phyloP scores from a whole-genome alignment of 2,329 filamentous ascomycete species.

The Sclerotinia glacialis region DNA sequence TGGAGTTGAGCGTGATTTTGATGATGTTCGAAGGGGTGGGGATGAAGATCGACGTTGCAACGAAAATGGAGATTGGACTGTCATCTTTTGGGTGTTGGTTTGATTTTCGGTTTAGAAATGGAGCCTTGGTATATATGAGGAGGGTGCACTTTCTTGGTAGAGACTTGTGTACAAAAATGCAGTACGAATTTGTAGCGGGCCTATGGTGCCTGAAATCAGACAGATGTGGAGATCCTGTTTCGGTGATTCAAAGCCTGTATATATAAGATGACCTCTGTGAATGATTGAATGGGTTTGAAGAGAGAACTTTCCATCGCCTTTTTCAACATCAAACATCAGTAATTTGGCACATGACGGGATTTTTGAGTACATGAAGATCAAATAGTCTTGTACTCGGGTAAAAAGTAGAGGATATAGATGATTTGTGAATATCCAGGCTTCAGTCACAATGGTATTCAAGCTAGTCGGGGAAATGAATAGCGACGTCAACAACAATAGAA shows the following conservation, averaged over 20 bases:
- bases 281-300: background rate
- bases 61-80: background rate
- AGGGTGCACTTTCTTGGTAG: no score
- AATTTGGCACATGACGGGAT: background rate
- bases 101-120: background rate
- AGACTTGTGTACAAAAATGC: background rate
- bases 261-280: background rate
- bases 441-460: background rate
- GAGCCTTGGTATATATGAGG: background rate
- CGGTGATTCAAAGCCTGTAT: background rate
- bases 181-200: background rate
- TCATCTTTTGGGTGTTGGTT: background rate
- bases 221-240: background rate
- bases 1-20: background rate
- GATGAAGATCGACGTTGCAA: background rate
- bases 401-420: background rate
- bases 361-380: background rate
- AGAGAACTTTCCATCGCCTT: background rate
- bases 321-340: accelerated
- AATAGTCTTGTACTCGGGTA: background rate
- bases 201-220: background rate
- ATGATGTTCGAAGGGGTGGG: background rate
- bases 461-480: no score
- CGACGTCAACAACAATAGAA: no score
- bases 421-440: background rate